Evolutionary conservation across 176 grass and related monocot genomes (phyloP).

Genomic region (Poa pratensis): DNA sequence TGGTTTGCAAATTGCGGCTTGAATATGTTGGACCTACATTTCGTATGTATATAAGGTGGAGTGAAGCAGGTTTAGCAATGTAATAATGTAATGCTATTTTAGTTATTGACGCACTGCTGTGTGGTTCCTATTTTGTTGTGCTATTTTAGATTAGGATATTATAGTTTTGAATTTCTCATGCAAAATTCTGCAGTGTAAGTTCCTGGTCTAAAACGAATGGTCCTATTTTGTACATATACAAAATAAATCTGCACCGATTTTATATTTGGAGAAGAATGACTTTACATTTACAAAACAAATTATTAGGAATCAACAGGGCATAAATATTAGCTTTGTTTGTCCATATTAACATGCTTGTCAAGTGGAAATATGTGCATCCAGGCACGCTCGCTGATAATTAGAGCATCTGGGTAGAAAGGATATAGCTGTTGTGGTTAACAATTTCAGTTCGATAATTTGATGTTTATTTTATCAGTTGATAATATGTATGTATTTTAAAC

Average conservation of each 20-base stretch:
- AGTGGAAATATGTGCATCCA: not conserved
- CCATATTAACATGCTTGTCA: not conserved
- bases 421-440: not conserved
- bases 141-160: not conserved
- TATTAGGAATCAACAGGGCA: too few relatives aligned
- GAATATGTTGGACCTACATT: not conserved
- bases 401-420: not conserved
- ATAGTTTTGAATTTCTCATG: not conserved
- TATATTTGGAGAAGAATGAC: not conserved
- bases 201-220: too few relatives aligned
- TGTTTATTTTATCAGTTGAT: too few relatives aligned
- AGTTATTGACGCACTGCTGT: not conserved
- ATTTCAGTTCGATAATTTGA: not conserved
- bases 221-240: not conserved
- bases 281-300: not conserved
- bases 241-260: not conserved
- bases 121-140: not conserved
- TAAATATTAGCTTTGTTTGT: not conserved
- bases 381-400: not conserved
- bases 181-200: not conserved
- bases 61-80: not conserved
- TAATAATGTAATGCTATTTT: not conserved
- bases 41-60: not conserved
- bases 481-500: too few relatives aligned
- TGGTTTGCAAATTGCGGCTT: not conserved